These are phyloP conservation scores for Fusarium buharicum DNA, from an alignment of 2,329 filamentous ascomycete species.

Conservation along the genomic window DNA sequence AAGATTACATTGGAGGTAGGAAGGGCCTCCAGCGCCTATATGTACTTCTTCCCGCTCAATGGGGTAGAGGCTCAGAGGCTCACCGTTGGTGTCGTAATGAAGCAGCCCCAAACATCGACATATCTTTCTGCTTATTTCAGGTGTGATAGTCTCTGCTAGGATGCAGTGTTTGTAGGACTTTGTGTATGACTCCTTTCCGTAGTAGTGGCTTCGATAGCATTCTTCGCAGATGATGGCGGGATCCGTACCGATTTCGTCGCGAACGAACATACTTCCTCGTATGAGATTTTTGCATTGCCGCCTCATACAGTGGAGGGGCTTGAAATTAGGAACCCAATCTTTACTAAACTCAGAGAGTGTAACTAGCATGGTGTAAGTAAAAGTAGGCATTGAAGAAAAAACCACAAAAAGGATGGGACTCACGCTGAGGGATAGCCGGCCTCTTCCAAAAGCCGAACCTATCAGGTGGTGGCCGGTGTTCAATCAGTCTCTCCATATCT, in stretches of 20 bases:
- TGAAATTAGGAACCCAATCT: conserved; percentile 28
- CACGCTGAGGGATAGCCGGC: conserved; percentile 39
- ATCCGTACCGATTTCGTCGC: background rate
- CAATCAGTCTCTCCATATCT: conserved; percentile 38
- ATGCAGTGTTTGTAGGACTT: conserved; percentile 37
- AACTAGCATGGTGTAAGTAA: conserved; percentile 10
- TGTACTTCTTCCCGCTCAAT: conserved; percentile 17
- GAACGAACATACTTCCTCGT: conserved; percentile 37
- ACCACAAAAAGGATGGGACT: background rate
- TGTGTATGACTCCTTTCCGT: conserved; percentile 21
- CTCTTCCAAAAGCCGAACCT: conserved; percentile 34
- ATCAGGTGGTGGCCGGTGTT: conserved; percentile 34
- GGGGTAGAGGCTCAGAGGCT: conserved; percentile 12
- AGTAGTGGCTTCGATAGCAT: conserved; percentile 30
- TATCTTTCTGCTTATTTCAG: conserved; percentile 32
- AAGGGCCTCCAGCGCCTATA: background rate
- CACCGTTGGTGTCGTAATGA: background rate
- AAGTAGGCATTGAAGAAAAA: no score
- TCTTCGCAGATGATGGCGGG: conserved; percentile 31
- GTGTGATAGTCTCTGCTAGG: conserved; percentile 24
- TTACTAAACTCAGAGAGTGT: conserved; percentile 17
- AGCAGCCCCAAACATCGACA: conserved; percentile 23
- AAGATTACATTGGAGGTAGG: conserved; percentile 14
- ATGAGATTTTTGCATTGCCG: conserved; percentile 29
- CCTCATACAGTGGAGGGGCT: conserved; percentile 29